These are phyloP conservation scores for Bigelowiella natans DNA, from an alignment of 78 protist genomes.

Conservation along the genomic window DNA sequence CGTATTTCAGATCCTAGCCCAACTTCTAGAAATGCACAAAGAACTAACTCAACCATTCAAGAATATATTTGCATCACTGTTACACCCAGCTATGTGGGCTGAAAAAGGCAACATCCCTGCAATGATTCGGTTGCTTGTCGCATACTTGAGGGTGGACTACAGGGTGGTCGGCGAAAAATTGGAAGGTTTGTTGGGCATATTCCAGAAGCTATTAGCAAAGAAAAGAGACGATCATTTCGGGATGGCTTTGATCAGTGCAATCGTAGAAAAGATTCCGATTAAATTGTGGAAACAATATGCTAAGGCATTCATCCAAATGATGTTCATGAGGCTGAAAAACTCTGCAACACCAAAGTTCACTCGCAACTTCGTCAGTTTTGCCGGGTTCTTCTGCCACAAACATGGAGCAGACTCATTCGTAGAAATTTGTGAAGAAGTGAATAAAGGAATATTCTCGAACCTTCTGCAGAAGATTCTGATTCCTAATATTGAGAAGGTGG, in stretches of 20 bases:
- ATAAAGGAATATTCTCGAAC: neutral
- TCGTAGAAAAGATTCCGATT: neutral
- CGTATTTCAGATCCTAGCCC: slow-evolving; percentile 53
- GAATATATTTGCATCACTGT: slow-evolving; percentile 15
- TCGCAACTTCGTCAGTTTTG: neutral
- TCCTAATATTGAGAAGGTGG: neutral
- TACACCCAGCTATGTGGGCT: slow-evolving; percentile 39
- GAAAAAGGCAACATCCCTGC: slow-evolving; percentile 18
- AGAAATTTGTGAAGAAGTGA: neutral
- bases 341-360: neutral
- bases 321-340: neutral
- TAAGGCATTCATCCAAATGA: neutral
- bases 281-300: neutral
- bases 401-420: neutral
- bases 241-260: neutral
- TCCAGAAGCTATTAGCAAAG: neutral
- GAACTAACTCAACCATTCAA: neutral
- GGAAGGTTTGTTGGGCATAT: neutral
- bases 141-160: slow-evolving; percentile 8
- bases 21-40: slow-evolving; percentile 10
- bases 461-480: neutral
- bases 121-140: slow-evolving; percentile 1
- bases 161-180: neutral
- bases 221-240: neutral
- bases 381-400: neutral